These are phyloP conservation scores for Colletotrichum tanaceti DNA, from an alignment of 2,329 filamentous ascomycete genomes.

Conservation along the genomic window DNA sequence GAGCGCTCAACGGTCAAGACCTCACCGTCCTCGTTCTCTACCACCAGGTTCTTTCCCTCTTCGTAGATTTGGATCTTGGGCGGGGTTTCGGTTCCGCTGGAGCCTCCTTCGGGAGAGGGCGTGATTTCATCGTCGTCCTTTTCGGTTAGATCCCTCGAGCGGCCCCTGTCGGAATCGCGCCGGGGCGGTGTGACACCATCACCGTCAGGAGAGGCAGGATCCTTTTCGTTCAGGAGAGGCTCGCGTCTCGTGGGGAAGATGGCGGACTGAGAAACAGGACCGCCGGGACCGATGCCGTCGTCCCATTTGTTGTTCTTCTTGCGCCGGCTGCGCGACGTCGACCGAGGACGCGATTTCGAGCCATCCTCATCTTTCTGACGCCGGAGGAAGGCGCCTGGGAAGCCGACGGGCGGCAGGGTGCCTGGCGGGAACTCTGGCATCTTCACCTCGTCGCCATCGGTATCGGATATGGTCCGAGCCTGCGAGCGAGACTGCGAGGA, in stretches of 20 bases:
- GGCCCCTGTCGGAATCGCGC: conserved; percentile 31
- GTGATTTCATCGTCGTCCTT: conserved; percentile 33
- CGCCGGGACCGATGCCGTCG: conserved; percentile 80
- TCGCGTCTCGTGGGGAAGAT: conserved; percentile 75
- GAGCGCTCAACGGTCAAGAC: conserved; percentile 76
- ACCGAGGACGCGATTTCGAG: conserved; percentile 54
- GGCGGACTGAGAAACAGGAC: conserved; percentile 89
- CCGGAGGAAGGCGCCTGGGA: conserved; percentile 82
- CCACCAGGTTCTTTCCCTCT: conserved; percentile 81
- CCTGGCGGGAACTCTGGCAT: conserved; percentile 73
- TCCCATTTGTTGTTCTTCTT: conserved; percentile 76
- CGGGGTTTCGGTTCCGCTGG: conserved; percentile 33
- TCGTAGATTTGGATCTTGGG: conserved; percentile 76
- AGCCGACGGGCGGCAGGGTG: conserved; percentile 75
- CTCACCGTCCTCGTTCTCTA: conserved; percentile 89
- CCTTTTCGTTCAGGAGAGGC: conserved; percentile 45
- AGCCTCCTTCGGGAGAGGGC: conserved; percentile 32
- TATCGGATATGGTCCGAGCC: conserved; percentile 85
- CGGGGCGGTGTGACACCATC: conserved; percentile 13
- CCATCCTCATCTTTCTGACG: conserved; percentile 83
- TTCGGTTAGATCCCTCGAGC: conserved; percentile 32
- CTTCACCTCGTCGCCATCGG: conserved; percentile 74
- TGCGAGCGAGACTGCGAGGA: conserved; percentile 79
- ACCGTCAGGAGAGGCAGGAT: conserved; percentile 43
- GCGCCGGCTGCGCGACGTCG: conserved; percentile 69